Conservation (phyloP, 257 asterid genomes). For the Jacaranda copaia region DNA sequence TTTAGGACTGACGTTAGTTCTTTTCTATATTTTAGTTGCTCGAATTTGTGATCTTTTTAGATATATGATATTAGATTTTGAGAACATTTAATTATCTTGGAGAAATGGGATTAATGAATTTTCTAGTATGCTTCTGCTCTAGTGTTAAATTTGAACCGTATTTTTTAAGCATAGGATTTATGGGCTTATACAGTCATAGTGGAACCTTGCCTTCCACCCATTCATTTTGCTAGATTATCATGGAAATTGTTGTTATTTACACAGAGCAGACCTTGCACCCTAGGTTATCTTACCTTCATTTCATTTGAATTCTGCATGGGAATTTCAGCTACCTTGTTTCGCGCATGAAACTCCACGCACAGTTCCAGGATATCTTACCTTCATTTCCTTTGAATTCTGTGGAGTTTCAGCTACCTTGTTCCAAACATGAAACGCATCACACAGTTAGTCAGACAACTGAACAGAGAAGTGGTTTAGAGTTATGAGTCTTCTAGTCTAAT, state of each 20-base stretch:
- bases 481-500: not conserved
- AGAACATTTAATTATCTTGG: not conserved
- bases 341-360: not conserved
- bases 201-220: not conserved
- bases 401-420: not conserved
- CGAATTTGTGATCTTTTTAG: not conserved
- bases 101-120: not conserved
- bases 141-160: slow-evolving; percentile 3
- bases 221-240: slow-evolving; percentile 2
- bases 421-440: not conserved
- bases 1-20: not conserved
- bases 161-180: not conserved
- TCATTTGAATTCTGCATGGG: not conserved
- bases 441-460: slow-evolving; percentile 7
- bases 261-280: slow-evolving; percentile 7
- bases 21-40: not conserved
- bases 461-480: not conserved
- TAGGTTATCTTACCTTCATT: not conserved
- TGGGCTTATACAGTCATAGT: not conserved
- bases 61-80: slow-evolving; percentile 11
- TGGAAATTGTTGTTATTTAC: not conserved
- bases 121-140: not conserved
- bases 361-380: slow-evolving; percentile 1
- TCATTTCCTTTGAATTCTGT: not conserved
- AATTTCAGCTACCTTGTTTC: slow-evolving; percentile 4